phyloP scores from a whole-genome alignment of 352 stramenopile genomes.

The Globisporangium cystogenes region DNA sequence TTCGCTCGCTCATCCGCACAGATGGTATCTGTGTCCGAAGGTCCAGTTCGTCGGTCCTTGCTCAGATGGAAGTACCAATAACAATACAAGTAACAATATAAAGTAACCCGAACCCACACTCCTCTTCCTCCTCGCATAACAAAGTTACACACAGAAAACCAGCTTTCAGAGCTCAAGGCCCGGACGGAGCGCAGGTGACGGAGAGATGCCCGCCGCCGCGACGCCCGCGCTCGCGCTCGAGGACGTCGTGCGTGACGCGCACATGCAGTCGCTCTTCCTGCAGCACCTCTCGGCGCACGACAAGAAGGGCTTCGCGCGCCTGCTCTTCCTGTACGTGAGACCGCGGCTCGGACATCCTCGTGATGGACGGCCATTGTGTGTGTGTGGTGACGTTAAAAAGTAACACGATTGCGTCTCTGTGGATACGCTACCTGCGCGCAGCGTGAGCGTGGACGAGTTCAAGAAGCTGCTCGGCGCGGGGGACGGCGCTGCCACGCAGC shows the following conservation, averaged over 20 bases:
- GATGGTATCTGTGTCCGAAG: too few relatives aligned
- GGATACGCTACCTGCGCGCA: conserved; percentile 1
- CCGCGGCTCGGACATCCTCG: too few relatives aligned
- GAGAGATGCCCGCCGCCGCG: neutral
- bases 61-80: too few relatives aligned
- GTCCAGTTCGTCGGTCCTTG: too few relatives aligned
- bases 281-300: conserved; percentile 65
- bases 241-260: conserved; percentile 66
- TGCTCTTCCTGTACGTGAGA: conserved; percentile 66
- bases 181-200: too few relatives aligned
- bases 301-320: conserved; percentile 64
- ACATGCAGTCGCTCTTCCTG: conserved; percentile 77
- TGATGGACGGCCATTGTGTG: too few relatives aligned
- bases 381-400: neutral
- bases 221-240: conserved; percentile 42
- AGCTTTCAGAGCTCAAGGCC: too few relatives aligned
- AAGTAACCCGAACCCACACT: too few relatives aligned
- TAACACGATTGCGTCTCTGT: neutral
- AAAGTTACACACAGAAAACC: too few relatives aligned
- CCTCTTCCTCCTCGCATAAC: too few relatives aligned
- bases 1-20: too few relatives aligned
- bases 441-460: conserved; percentile 84
- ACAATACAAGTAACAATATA: too few relatives aligned
- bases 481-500: neutral
- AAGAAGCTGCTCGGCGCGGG: conserved; percentile 55